Base-by-base conservation (phyloP, 2,329 filamentous ascomycete species). In the Didymella segeticola region DNA sequence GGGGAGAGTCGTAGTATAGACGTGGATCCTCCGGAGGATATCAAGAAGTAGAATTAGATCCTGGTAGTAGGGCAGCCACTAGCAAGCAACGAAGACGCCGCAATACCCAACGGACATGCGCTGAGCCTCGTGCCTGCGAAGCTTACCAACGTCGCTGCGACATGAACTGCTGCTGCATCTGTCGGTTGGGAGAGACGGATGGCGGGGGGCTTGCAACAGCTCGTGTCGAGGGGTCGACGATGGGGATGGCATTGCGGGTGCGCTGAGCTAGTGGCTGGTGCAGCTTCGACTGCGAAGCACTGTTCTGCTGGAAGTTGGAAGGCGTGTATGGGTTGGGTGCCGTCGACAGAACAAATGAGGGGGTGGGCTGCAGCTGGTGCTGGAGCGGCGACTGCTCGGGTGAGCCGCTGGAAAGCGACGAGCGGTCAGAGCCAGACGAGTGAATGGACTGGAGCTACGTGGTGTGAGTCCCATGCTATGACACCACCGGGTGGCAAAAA, bases 211-310 rank as follows among this genome's bases (percentile, higher is more conserved):
- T 96, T 51, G 91, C 88, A 81, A 97, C 89, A 70, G 92, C 87
- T 71, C 95, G 92, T 52, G 93, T 97, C 65, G 86, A 90, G 48
- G 95, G 95, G 82, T 99, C 96, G 78, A 98, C 91, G 75, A 99
- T 99, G 55, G 93, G 93, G 64, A 98, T 98, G 70, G 95, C 91
- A 76, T 97, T 98, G 77, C 92, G 91, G 53, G 89, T 86, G 65
- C 95, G 90, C 61, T 93, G 91, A 58, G 93, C 91, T 58, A 93
- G 84, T 57, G 93, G 91, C 81, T 97, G 93, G 78, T 96, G 91
- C 59, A 96, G 82, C 80, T 96, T 97, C 67, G 93, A 82, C 77
- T 86, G 58, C 79, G 88, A 73, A 34, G 75, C 68, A 60, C 75
- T 75, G 63, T 59, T 68, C 31, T 67, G 63, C 79, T 89, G 87